Base-by-base conservation (phyloP, 352 stramenopile genomes). In the Phytophthora rubi region DNA sequence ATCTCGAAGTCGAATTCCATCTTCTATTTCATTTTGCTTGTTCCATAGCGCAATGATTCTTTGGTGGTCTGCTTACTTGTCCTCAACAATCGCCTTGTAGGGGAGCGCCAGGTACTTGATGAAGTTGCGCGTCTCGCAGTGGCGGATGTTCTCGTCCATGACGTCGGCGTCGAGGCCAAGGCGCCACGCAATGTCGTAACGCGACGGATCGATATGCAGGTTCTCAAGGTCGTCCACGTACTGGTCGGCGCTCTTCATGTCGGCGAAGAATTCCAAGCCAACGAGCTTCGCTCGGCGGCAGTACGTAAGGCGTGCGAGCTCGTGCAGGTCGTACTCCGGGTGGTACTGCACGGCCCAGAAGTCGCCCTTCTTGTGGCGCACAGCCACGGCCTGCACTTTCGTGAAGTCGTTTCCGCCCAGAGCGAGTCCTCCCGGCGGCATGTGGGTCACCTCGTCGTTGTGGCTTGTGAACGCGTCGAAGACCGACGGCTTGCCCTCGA, bases 311-410 rank as follows among this genome's bases (percentile, higher is more conserved):
- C 85, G 81, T 28, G 85, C 87, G 26, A 95, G 80, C 66, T 95
- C 87, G 62, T 93, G 85, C 28, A 95, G 65, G 59, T 95, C 83
- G 73, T 95, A 95, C 73, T 95, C 87, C 3, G 85, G 85, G 56
- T 95, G 88, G 61, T 95, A 95, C 58, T 95, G 88, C n/a, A 95
- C 78, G 48, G 69, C 83, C 88, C 88, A 95, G 53, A 95, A 95
- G 18, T 95, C 85, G 44, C 88, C 87, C 69, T 92, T 92, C 52
- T 90, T 76, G 74, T 95, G 66, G 26, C 82, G 79, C 53, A 95
- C 76, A n/a, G 82, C 84, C 15, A 92, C 85, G 39, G 84, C 83
- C 63, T 95, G 88, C 18, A 93, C 81, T 21, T 75, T 66, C 32
- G 85, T 93, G 75, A 92, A 92, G 59, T 82, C 73, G 66, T 91